phyloP scores from a whole-genome alignment of 2,329 filamentous ascomycete species.

The Aspergillus cejpii region DNA sequence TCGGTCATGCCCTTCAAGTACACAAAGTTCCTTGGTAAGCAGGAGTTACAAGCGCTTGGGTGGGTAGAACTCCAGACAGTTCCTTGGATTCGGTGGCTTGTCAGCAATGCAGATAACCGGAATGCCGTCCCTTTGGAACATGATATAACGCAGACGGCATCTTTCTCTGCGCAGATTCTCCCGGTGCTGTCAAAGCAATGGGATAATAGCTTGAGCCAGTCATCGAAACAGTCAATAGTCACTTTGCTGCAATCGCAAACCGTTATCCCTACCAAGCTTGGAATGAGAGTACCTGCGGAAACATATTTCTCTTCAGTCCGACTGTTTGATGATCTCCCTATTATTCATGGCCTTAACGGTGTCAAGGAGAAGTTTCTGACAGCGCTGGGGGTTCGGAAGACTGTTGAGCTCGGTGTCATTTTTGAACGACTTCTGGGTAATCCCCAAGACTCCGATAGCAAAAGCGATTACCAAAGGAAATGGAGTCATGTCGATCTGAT shows the following conservation, averaged over 20 bases:
- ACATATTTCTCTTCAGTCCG: slow-evolving; percentile 92
- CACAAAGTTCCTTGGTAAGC: slow-evolving; percentile 60
- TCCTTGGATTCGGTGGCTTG: slow-evolving; percentile 75
- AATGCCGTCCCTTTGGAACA: slow-evolving; percentile 54
- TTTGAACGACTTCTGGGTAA: slow-evolving; percentile 75
- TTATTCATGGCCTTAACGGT: slow-evolving; percentile 65
- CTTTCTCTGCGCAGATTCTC: slow-evolving; percentile 71
- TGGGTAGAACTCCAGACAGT: slow-evolving; percentile 82
- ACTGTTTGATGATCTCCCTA: slow-evolving; percentile 87
- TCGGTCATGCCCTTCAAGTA: slow-evolving; percentile 80
- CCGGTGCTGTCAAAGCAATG: slow-evolving; percentile 80
- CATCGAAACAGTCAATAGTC: slow-evolving; percentile 59
- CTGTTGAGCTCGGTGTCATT: slow-evolving; percentile 86
- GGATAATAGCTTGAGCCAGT: slow-evolving; percentile 62
- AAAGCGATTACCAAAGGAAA: slow-evolving; percentile 46
- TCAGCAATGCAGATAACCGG: slow-evolving; percentile 58
- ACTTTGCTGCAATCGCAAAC: slow-evolving; percentile 60
- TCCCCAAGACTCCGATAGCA: slow-evolving; percentile 41
- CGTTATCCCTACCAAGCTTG: slow-evolving; percentile 81
- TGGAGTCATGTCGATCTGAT: slow-evolving; percentile 95
- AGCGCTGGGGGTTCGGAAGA: slow-evolving; percentile 85
- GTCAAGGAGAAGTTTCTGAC: slow-evolving; percentile 87
- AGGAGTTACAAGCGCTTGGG: slow-evolving; percentile 70
- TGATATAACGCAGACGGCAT: slow-evolving; percentile 63
- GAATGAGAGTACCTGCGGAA: slow-evolving; percentile 78